A percentile compares a stretch with the other conserved stretches of the same genome.
phyloP scores from a whole-genome alignment of 345 rosid genomes.

The Salix dunnii region DNA sequence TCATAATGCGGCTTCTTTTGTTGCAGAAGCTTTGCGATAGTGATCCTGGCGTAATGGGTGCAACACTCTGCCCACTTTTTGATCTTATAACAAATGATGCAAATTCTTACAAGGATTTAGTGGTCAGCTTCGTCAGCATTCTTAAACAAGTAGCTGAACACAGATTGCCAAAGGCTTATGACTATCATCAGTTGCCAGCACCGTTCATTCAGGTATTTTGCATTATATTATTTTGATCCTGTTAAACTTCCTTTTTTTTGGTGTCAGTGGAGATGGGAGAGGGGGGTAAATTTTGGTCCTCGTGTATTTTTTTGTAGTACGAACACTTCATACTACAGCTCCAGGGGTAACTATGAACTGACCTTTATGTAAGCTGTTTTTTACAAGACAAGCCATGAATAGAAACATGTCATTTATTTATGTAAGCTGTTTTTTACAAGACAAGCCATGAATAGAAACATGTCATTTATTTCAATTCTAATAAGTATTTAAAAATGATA shows the following conservation, averaged over 20 bases:
- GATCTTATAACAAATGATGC: slow-evolving; percentile 74
- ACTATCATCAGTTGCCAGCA: slow-evolving; percentile 98
- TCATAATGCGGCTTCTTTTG: slow-evolving; percentile 9
- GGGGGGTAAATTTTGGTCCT: too few species aligned
- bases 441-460: too few species aligned
- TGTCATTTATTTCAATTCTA: too few species aligned
- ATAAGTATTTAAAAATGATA: too few species aligned
- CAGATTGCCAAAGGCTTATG: slow-evolving; percentile 85
- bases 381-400: too few species aligned
- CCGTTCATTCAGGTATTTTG: slow-evolving; percentile 84
- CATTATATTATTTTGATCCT: slow-evolving; percentile 1
- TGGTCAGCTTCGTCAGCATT: slow-evolving; percentile 83
- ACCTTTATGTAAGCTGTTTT: too few species aligned
- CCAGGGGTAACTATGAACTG: too few species aligned
- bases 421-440: too few species aligned
- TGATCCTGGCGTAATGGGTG: slow-evolving; percentile 99
- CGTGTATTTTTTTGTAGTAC: too few species aligned
- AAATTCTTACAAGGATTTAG: slow-evolving; percentile 77
- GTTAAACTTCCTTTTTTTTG: background rate
- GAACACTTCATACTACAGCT: background rate
- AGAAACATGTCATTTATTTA: too few species aligned
- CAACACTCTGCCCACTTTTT: slow-evolving; percentile 89
- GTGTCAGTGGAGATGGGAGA: too few species aligned
- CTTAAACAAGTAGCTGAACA: slow-evolving; percentile 92
- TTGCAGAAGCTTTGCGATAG: slow-evolving; percentile 79